Evolutionary conservation across 352 stramenopile genomes (phyloP).

Genomic region (Globisporangium uncinulatum): DNA sequence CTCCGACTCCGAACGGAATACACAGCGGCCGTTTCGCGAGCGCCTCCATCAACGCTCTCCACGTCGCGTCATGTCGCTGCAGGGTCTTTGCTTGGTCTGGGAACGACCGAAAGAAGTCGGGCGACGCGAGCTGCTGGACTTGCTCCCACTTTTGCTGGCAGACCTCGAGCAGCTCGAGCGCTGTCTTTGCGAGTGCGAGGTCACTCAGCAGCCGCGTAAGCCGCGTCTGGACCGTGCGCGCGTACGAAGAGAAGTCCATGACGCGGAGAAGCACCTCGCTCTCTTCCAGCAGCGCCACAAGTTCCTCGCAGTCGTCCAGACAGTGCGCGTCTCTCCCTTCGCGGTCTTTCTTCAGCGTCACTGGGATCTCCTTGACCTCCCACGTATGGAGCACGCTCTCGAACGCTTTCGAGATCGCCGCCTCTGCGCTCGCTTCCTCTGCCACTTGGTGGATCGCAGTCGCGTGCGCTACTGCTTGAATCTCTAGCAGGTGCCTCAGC

Average conservation of each 20-base stretch:
- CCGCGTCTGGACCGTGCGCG: constrained; percentile 38
- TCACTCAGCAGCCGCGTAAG: constrained; percentile 46
- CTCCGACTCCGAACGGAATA: constrained; percentile 45
- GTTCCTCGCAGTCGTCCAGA: constrained; percentile 50
- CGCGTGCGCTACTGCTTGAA: constrained; percentile 32
- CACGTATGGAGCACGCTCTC: constrained; percentile 48
- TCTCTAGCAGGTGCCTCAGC: constrained; percentile 43
- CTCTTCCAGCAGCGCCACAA: constrained; percentile 55
- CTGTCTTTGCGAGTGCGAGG: constrained; percentile 39
- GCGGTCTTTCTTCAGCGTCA: constrained; percentile 39
- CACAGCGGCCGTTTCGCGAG: constrained; percentile 47
- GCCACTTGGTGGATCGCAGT: constrained; percentile 54
- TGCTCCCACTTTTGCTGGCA: constrained; percentile 69
- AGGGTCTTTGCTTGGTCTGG: constrained; percentile 52
- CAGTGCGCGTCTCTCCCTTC: constrained; percentile 51
- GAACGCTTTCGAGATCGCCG: constrained; percentile 53
- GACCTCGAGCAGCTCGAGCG: constrained; percentile 42
- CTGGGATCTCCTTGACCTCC: constrained; percentile 52
- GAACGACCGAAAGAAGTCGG: constrained; percentile 54
- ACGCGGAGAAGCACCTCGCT: constrained; percentile 66
- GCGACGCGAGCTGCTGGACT: constrained; percentile 50
- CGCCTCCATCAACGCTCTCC: constrained; percentile 39
- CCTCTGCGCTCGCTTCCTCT: constrained; percentile 64
- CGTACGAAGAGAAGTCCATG: constrained; percentile 69
- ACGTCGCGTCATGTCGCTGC: constrained; percentile 44